Evolutionary conservation across 2,329 filamentous ascomycete genomes (phyloP), one percentile per base, ranked within the genome.

Genomic region (Cladophialophora carrionii): DNA sequence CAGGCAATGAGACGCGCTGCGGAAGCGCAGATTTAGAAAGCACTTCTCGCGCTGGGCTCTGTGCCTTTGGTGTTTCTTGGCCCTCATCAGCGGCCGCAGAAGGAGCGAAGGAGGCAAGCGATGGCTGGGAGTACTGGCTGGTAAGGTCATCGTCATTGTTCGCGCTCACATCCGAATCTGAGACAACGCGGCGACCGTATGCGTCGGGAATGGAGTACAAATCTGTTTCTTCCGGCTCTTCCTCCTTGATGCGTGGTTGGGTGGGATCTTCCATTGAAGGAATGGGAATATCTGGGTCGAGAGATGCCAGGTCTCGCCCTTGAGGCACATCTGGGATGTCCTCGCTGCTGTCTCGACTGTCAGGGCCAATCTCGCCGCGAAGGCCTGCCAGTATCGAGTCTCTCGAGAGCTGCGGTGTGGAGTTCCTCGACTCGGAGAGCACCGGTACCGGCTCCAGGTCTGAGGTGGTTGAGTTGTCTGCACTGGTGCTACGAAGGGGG

Each of bases 341-440:
- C 84, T 81, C 66, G 77, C 70, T 71, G 64, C 63, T 69, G 6
- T 68, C 68, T 55, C 69, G 80, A 75, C 76, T 91, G 78, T 89
- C 90, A 71, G 62, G 41, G 75, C 77, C 75, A 95, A 91, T 62
- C 4, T 62, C 34, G 22, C 60, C 59, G n/a, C 66, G 65, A 32
- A 97, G 89, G 68, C 94, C 92, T 60, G 91, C 88, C 72, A 98
- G 82, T 71, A 98, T 98, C 0, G 93, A 96, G 75, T 98, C 95
- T 43, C 94, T 87, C 8, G 94, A 97, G 17, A 72, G 57, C 43
- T 67, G 69, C 26, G 67, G 64, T n/a, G 61, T 65, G 12, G 66
- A 49, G 74, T 98, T 96, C 61, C 89, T 89, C 10, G 90, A 84
- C 20, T 88, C 91, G 14, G 72, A 84, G 82, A 63, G 88, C 76